A percentile compares a stretch with the other conserved stretches of the same genome.
phyloP scores from a whole-genome alignment of 257 asterid genomes.

The Plectranthus barbatus region DNA sequence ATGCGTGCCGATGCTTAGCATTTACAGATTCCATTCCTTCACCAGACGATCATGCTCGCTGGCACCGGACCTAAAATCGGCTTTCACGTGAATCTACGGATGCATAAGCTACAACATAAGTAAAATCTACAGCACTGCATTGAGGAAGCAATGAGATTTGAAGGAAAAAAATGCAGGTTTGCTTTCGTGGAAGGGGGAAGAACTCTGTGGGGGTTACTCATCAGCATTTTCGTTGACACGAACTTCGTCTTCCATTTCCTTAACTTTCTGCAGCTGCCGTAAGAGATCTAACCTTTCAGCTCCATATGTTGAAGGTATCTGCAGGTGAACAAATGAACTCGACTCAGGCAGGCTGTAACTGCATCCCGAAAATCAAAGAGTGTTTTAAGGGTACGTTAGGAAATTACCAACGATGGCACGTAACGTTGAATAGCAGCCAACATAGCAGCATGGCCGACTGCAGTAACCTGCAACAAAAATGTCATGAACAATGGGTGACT shows the following conservation, averaged over 20 bases:
- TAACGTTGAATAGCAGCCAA: constrained; percentile 95
- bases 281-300: constrained; percentile 77
- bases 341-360: constrained; percentile 17
- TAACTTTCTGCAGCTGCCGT: constrained; percentile 94
- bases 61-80: background rate
- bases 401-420: constrained; percentile 74
- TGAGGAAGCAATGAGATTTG: background rate
- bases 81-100: too few species aligned
- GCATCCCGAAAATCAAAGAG: background rate
- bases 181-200: background rate
- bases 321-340: constrained; percentile 19
- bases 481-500: background rate
- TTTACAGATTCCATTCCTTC: background rate
- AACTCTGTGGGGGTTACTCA: constrained; percentile 23
- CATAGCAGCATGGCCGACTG: constrained; percentile 98
- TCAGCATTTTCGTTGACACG: constrained; percentile 37
- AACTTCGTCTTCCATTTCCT: constrained; percentile 72
- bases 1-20: background rate
- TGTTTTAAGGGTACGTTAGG: background rate
- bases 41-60: background rate
- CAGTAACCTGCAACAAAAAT: constrained; percentile 67
- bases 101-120: too few species aligned
- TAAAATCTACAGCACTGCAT: background rate
- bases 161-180: background rate
- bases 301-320: constrained; percentile 98